A percentile compares a stretch with the other conserved stretches of the same genome.
These are phyloP conservation scores for Trametes elegans DNA, from an alignment of 768 basidiomycete genomes.

Conservation along the genomic window DNA sequence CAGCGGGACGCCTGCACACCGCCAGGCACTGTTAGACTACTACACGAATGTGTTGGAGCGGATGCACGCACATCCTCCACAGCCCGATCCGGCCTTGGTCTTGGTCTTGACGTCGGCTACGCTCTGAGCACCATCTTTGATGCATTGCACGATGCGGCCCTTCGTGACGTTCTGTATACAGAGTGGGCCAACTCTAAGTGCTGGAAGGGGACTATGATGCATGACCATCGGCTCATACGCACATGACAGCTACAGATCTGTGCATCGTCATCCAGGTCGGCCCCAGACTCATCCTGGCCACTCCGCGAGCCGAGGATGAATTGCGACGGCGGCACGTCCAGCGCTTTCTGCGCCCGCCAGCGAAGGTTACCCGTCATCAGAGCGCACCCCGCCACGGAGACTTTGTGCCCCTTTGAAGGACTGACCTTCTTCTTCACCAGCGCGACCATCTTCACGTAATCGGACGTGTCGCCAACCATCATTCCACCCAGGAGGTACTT, in stretches of 20 bases:
- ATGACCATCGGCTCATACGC: conserved; percentile 12
- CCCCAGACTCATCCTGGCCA: conserved; percentile 55
- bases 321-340: conserved; percentile 62
- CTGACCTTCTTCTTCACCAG: conserved; percentile 66
- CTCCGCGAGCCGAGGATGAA: conserved; percentile 59
- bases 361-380: background rate
- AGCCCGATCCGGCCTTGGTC: conserved; percentile 72
- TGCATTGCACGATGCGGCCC: conserved; percentile 48
- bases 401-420: background rate
- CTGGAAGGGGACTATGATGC: background rate
- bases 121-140: conserved; percentile 47
- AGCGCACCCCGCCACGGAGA: background rate
- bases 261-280: conserved; percentile 67
- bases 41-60: background rate
- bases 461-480: conserved; percentile 74
- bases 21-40: background rate
- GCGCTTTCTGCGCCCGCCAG: conserved; percentile 46
- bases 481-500: conserved; percentile 73
- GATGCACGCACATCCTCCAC: conserved; percentile 51
- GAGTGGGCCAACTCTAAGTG: background rate
- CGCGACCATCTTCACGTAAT: conserved; percentile 68
- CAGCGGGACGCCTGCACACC: conserved; percentile 47
- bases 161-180: conserved; percentile 56
- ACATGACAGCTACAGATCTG: conserved; percentile 73
- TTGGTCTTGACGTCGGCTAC: conserved; percentile 57